Conservation (phyloP, 768 basidiomycete species). For the Termitomyces bulborhizus region DNA sequence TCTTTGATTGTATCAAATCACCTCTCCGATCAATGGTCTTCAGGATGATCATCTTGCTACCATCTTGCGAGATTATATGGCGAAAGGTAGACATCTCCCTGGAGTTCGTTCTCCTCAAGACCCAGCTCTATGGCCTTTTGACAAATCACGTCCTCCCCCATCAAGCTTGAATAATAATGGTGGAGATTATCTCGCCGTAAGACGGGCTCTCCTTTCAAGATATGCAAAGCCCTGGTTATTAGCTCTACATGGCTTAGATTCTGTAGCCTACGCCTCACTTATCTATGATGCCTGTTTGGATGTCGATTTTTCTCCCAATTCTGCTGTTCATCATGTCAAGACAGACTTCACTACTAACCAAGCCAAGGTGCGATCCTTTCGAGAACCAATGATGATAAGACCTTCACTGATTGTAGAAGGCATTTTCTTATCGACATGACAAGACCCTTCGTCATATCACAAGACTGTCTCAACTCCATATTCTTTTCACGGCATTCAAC, state of each 20-base stretch:
- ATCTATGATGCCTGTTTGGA: slow-evolving; percentile 51
- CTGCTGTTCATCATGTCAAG: slow-evolving; percentile 10
- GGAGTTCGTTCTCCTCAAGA: slow-evolving; percentile 50
- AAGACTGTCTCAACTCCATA: slow-evolving; percentile 44
- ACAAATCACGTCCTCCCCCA: slow-evolving; percentile 28
- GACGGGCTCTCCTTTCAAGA: slow-evolving; percentile 44
- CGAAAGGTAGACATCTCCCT: slow-evolving; percentile 50
- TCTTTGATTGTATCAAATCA: neutral
- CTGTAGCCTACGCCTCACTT: slow-evolving; percentile 41
- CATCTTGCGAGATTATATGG: slow-evolving; percentile 64
- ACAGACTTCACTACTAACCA: slow-evolving; percentile 8
- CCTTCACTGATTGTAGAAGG: neutral
- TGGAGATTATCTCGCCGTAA: slow-evolving; percentile 61
- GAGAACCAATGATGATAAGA: neutral
- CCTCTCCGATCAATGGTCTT: neutral
- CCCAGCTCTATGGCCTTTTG: slow-evolving; percentile 50
- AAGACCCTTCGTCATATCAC: slow-evolving; percentile 44
- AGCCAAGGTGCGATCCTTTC: slow-evolving; percentile 3
- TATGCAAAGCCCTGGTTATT: slow-evolving; percentile 67
- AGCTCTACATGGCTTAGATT: slow-evolving; percentile 60
- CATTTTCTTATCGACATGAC: slow-evolving; percentile 23
- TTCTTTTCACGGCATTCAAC: slow-evolving; percentile 54
- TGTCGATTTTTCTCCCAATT: slow-evolving; percentile 24
- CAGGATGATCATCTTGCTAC: slow-evolving; percentile 64
- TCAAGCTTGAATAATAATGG: slow-evolving; percentile 49